Percentiles rank a stretch among this genome's conserved stretches.
Evolutionary conservation across 176 grass and related monocot species (phyloP).

Genomic region (Avena sativa): DNA sequence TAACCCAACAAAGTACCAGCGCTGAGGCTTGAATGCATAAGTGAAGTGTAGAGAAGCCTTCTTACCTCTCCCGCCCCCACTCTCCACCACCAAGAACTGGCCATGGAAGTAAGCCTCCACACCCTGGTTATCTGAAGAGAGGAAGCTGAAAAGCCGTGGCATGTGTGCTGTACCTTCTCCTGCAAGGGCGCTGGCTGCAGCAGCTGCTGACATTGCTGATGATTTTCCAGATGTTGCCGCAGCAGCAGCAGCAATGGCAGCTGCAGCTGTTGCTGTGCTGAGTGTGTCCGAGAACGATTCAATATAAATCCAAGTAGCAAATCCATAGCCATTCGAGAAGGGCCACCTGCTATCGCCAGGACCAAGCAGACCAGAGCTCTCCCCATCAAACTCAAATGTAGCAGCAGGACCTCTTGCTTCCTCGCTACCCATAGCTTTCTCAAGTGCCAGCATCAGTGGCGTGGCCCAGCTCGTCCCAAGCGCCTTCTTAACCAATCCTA

Average conservation of each 20-base stretch:
- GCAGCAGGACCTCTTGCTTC: slow-evolving; percentile 70
- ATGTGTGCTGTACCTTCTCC: slow-evolving; percentile 96
- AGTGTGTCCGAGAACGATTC: slow-evolving; percentile 95
- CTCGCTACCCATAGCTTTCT: slow-evolving; percentile 80
- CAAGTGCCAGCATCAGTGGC: slow-evolving; percentile 66
- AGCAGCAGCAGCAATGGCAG: slow-evolving; percentile 90
- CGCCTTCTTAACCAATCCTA: slow-evolving; percentile 68
- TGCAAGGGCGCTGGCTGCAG: slow-evolving; percentile 90
- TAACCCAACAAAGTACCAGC: slow-evolving; percentile 94
- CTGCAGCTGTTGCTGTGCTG: slow-evolving; percentile 93
- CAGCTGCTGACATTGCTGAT: slow-evolving; percentile 93
- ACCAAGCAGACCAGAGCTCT: slow-evolving; percentile 92
- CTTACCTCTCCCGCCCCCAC: slow-evolving; percentile 77
- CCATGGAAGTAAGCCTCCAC: slow-evolving; percentile 98
- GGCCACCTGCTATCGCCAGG: slow-evolving; percentile 95
- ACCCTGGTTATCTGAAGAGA: slow-evolving; percentile 91
- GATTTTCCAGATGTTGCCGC: slow-evolving; percentile 91
- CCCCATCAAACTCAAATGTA: slow-evolving; percentile 94
- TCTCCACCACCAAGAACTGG: slow-evolving; percentile 94
- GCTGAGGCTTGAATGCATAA: slow-evolving; percentile 84
- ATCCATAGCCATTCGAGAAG: slow-evolving; percentile 91
- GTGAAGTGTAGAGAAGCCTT: slow-evolving; percentile 98
- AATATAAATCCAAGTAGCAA: slow-evolving; percentile 96
- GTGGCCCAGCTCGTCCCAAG: slow-evolving; percentile 69
- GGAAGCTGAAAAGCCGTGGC: slow-evolving; percentile 94